Base-by-base conservation (phyloP, 257 asterid genomes). In the Rhazya stricta region DNA sequence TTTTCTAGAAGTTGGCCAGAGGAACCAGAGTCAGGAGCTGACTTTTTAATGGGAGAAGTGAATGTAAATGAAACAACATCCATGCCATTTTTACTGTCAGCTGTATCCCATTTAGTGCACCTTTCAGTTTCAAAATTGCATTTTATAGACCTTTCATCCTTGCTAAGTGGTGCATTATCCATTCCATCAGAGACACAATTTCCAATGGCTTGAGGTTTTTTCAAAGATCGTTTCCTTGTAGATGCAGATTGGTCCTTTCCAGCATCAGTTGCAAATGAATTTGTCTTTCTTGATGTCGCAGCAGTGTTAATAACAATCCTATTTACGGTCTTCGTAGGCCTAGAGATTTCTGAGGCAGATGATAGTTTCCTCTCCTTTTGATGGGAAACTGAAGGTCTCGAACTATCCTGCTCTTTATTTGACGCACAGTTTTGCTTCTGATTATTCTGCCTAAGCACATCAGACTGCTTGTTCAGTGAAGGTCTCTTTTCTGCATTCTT, bases 51-150 rank as follows among this genome's bases (percentile, higher is more conserved):
- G 30, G 99, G 99, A 67, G 99, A 95, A 67, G 94, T 88, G 81
- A 95, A 95, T 76, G 99, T 95, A 85, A 95, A 95, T 41, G 99
- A 95, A 71, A 95, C 97, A 8, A 95, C 94, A 81, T 95, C 98
- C 76, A 73, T 78, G 78, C 89, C 80, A 81, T 69, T 91, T 73
- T 81, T 86, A 84, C 84, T 84, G 77, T 86, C 97, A 76, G 83
- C 72, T 76, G 79, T 80, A 72, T 88, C 91, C 94, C 93, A 92
- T 45, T 86, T 76, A 30, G 86, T 71, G 77, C 77, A 85, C 78
- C 80, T 85, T 77, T 85, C 91, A 81, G 78, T 79, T 16, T 91
- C 81, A 75, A 83, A 81, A 76, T 84, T 83, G 78, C 89, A 81
- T 75, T 89, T 85, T 42, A 82, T 84, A 80, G 89, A 82, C 74